Base-by-base conservation (phyloP, 2,329 filamentous ascomycete species). In the Fusarium sambucinum region DNA sequence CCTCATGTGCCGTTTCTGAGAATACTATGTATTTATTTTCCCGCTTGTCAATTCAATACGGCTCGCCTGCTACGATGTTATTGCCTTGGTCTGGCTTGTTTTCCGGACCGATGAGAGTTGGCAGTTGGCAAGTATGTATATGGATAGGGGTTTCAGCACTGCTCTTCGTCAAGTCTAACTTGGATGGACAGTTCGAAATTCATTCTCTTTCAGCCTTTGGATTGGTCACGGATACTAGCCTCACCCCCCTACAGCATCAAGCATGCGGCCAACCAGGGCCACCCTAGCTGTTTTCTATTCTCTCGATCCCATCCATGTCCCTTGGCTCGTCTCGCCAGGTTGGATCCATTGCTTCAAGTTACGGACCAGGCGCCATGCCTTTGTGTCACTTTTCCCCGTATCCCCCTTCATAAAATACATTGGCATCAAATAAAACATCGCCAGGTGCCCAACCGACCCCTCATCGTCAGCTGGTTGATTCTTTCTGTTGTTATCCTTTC, bases 391-490 rank as follows among this genome's bases (percentile, higher is more conserved):
- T 72, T 72, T 71, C 72, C 68, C 72, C 72, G 72, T 74, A 63
- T 72, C 67, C 72, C 72, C 72, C 72, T 74, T 74, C 72, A 74
- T 74, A 73, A 74, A 74, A 72, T 73, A 73, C 57, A 73, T 69
- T 48, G 69, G 60, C 67, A 74, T 56, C 70, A 73, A 74, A 74
- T 74, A 74, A 74, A 74, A 74, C 69, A 74, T 74, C 70, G 66
- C 59, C 69, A 71, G 63, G 71, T 70, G 66, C 71, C 67, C 62
- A 51, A 69, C 71, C 70, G 63, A 71, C 70, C 70, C 72, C 72
- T 74, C 72, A 66, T 72, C 57, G 63, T 68, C 58, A 68, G 44
- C 59, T 70, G 57, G 57, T 55, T 40, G 55, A 63, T 44, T 53
- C 53, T 55, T 55, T 47, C 52, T 62, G 48, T 59, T 57, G 54